Evolutionary conservation across 768 basidiomycete species (phyloP).

Genomic region (Austroboletus festivus): DNA sequence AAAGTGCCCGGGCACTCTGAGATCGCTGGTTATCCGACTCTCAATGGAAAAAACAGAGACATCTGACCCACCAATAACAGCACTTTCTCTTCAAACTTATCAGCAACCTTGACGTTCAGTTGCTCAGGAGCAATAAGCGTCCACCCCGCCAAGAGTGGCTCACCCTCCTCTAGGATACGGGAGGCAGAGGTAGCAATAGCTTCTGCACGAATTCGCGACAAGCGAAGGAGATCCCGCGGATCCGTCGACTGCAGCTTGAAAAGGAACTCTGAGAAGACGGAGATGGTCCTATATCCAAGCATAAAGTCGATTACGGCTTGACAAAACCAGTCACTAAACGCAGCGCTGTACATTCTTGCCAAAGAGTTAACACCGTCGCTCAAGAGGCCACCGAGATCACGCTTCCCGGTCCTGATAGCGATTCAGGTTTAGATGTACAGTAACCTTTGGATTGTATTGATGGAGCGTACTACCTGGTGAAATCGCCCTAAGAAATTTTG

Average conservation of each 20-base stretch:
- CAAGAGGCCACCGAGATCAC: slow-evolving; percentile 86
- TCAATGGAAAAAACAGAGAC: neutral
- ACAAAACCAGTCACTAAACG: slow-evolving; percentile 93
- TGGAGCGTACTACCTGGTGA: slow-evolving; percentile 58
- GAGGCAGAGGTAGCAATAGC: slow-evolving; percentile 89
- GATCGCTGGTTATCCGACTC: slow-evolving; percentile 1
- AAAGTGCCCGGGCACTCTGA: slow-evolving; percentile 52
- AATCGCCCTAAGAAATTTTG: slow-evolving; percentile 61
- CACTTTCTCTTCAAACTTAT: slow-evolving; percentile 93
- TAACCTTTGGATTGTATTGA: neutral
- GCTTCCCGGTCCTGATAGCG: slow-evolving; percentile 78
- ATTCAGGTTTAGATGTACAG: slow-evolving; percentile 14
- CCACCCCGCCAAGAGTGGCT: slow-evolving; percentile 83
- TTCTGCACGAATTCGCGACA: slow-evolving; percentile 87
- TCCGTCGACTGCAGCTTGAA: slow-evolving; percentile 88
- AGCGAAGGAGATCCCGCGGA: slow-evolving; percentile 80
- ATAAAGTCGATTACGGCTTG: slow-evolving; percentile 94
- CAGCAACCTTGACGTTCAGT: slow-evolving; percentile 64
- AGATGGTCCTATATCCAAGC: slow-evolving; percentile 80
- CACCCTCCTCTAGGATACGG: slow-evolving; percentile 70
- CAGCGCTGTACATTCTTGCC: slow-evolving; percentile 84
- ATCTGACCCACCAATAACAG: slow-evolving; percentile 66
- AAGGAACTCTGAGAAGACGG: slow-evolving; percentile 93
- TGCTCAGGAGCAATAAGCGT: slow-evolving; percentile 85
- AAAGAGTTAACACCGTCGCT: slow-evolving; percentile 96